A percentile compares a stretch with the other conserved stretches of the same genome.
These are phyloP conservation scores for Cyphellophora attinorum DNA, from an alignment of 2,329 filamentous ascomycete genomes.

Conservation along the genomic window DNA sequence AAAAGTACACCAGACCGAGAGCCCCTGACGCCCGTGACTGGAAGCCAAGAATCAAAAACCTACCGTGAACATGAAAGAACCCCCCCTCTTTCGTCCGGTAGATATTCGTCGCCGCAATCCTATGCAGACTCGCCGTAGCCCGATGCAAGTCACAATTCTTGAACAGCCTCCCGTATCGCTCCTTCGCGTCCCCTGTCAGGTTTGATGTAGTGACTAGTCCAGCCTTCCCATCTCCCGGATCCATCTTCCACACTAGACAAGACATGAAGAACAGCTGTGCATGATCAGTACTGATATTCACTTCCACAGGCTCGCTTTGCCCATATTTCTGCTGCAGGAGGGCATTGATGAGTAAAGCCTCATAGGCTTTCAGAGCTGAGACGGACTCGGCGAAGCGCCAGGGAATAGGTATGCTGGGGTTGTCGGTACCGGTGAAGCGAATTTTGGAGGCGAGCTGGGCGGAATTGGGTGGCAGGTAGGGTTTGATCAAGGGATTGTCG, in stretches of 20 bases:
- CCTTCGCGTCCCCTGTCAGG: background rate
- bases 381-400: constrained; percentile 49
- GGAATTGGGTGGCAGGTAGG: constrained; percentile 27
- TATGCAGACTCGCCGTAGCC: background rate
- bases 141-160: constrained; percentile 6
- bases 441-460: constrained; percentile 20
- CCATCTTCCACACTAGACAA: constrained; percentile 24
- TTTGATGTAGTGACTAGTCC: constrained; percentile 10
- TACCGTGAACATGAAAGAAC: constrained; percentile 39
- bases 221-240: constrained; percentile 22
- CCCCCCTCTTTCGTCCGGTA: constrained; percentile 34
- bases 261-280: constrained; percentile 37
- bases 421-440: constrained; percentile 32
- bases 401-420: constrained; percentile 43
- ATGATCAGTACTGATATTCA: constrained; percentile 40
- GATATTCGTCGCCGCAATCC: constrained; percentile 27
- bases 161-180: constrained; percentile 1
- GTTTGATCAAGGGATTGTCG: constrained; percentile 32
- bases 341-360: constrained; percentile 37
- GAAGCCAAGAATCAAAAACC: background rate
- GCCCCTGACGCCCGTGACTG: background rate
- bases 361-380: constrained; percentile 38
- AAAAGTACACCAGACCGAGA: too few species aligned
- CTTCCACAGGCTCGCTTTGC: constrained; percentile 26
- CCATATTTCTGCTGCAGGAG: constrained; percentile 39